Conservation (phyloP, 2,329 filamentous ascomycete species). For the Colletotrichum melonis region DNA sequence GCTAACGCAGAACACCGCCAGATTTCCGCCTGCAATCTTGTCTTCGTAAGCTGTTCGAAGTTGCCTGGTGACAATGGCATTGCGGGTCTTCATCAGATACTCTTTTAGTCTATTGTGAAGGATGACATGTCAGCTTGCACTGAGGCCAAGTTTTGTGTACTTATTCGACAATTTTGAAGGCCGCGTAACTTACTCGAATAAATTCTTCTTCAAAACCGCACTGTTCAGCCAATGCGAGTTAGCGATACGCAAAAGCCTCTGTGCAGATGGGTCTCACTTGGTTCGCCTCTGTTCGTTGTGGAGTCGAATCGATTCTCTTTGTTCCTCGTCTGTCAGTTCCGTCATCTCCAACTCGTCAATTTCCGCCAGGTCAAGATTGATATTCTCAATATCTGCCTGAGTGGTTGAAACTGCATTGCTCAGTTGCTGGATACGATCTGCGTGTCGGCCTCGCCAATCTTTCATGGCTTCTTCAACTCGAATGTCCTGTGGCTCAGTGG, state of each 20-base stretch:
- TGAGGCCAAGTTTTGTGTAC: constrained; percentile 3
- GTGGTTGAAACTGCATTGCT: constrained; percentile 29
- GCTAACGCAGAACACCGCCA: constrained; percentile 57
- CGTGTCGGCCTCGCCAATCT: constrained; percentile 44
- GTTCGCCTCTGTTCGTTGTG: background rate
- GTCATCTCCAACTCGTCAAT: constrained; percentile 27
- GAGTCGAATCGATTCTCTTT: background rate
- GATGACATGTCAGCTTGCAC: background rate
- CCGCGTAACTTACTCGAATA: too few species aligned
- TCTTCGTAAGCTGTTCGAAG: constrained; percentile 45
- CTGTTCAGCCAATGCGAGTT: too few species aligned
- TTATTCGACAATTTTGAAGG: too few species aligned
- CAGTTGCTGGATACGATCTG: constrained; percentile 36
- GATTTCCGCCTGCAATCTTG: constrained; percentile 37
- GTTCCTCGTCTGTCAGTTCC: constrained; percentile 16
- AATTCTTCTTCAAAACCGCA: too few species aligned
- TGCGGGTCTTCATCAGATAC: constrained; percentile 52
- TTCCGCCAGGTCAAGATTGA: constrained; percentile 36
- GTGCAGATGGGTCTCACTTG: too few species aligned
- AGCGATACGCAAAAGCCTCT: too few species aligned
- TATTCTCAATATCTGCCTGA: constrained; percentile 12
- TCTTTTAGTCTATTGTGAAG: constrained; percentile 41
- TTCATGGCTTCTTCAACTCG: constrained; percentile 44
- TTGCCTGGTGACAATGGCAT: constrained; percentile 44
- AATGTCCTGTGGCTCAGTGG: constrained; percentile 42